A percentile compares a stretch with the other conserved stretches of the same genome.
Evolutionary conservation across 768 basidiomycete species (phyloP).

Genomic region (Pulveroboletus sp.): DNA sequence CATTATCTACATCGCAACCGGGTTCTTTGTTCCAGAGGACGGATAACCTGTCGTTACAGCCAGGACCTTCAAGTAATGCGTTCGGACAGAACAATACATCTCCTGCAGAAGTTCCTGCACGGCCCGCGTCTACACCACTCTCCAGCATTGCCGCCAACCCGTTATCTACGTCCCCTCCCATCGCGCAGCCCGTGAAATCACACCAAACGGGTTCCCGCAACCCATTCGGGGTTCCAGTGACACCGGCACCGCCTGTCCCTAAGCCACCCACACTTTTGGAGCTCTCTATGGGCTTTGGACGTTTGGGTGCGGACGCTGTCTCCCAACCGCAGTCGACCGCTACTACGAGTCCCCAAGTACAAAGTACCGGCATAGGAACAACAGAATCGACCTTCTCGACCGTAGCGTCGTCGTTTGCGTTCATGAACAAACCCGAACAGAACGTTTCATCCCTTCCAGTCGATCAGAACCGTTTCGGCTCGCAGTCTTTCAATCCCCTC

Average conservation of each 20-base stretch:
- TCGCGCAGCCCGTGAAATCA: conserved; percentile 65
- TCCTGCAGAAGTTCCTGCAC: conserved; percentile 41
- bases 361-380: conserved; percentile 16
- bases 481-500: conserved; percentile 26
- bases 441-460: neutral
- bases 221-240: conserved; percentile 81
- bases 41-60: conserved; percentile 14
- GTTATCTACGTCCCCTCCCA: conserved; percentile 38
- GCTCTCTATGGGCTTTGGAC: conserved; percentile 52
- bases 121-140: conserved; percentile 73
- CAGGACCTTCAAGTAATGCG: conserved; percentile 2
- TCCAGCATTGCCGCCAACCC: conserved; percentile 33
- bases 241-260: conserved; percentile 60
- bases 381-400: conserved; percentile 54
- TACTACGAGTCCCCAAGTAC: conserved; percentile 31
- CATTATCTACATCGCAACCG: conserved; percentile 5
- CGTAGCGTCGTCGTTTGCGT: conserved; percentile 71
- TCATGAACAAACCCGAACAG: conserved; percentile 34
- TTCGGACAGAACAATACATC: conserved; percentile 3
- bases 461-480: conserved; percentile 14
- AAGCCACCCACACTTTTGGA: conserved; percentile 81
- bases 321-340: conserved; percentile 28
- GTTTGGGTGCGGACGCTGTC: conserved; percentile 17
- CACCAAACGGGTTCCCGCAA: conserved; percentile 94
- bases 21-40: conserved; percentile 11